phyloP scores from a whole-genome alignment of 345 rosid genomes.

The Brassica incana region DNA sequence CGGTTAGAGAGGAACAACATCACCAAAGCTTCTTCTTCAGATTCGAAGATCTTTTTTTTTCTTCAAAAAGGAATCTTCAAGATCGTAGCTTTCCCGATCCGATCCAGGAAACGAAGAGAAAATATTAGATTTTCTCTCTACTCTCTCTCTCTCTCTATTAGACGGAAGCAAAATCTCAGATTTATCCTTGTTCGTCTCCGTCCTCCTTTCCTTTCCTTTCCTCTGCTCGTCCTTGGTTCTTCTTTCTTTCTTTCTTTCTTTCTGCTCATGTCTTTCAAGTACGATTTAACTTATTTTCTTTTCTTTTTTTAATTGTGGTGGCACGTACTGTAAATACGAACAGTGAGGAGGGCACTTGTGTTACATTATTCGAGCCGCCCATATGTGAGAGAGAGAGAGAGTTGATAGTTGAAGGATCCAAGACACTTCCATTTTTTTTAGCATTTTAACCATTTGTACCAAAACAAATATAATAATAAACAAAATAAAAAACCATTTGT shows the following conservation, averaged over 20 bases:
- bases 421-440: slow-evolving; percentile 41
- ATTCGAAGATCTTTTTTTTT: not conserved
- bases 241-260: not conserved
- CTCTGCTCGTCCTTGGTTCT: slow-evolving; percentile 25
- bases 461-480: too few species aligned
- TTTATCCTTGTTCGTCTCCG: slow-evolving; percentile 23
- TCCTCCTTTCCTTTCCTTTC: slow-evolving; percentile 36
- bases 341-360: slow-evolving; percentile 34
- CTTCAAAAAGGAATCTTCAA: slow-evolving; percentile 28
- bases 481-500: not conserved
- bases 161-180: not conserved
- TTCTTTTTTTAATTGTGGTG: slow-evolving; percentile 38
- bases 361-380: slow-evolving; percentile 46
- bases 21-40: not conserved
- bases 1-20: not conserved
- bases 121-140: not conserved
- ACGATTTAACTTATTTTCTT: slow-evolving; percentile 35
- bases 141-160: not conserved
- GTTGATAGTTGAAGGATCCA: slow-evolving; percentile 58
- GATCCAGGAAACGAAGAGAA: slow-evolving; percentile 13
- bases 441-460: not conserved
- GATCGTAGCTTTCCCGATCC: slow-evolving; percentile 19
- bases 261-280: slow-evolving; percentile 16
- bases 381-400: slow-evolving; percentile 24
- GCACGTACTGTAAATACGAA: slow-evolving; percentile 56